These are phyloP conservation scores for Blastomyces parvus DNA, from an alignment of 2,329 filamentous ascomycete species.

Conservation along the genomic window DNA sequence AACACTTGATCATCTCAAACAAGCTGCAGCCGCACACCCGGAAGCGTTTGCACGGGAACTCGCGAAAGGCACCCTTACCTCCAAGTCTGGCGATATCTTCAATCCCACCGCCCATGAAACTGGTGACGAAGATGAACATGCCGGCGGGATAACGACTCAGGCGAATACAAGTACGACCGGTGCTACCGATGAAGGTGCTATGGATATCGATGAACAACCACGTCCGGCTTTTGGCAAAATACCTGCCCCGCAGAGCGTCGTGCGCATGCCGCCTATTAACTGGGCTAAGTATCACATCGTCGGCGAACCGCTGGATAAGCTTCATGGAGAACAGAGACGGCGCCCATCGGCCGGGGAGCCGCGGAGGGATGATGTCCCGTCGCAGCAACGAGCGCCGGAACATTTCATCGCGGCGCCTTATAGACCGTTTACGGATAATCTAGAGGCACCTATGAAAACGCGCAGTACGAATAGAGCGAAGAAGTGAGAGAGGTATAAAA, in stretches of 20 bases:
- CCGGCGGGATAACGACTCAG: background rate
- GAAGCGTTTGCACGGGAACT: constrained; percentile 63
- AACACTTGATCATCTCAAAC: constrained; percentile 58
- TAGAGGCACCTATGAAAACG: constrained; percentile 30
- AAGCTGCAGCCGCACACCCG: constrained; percentile 60
- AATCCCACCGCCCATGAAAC: constrained; percentile 31
- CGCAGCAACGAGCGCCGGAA: constrained; percentile 35
- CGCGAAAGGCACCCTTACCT: constrained; percentile 49
- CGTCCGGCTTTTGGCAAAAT: constrained; percentile 50
- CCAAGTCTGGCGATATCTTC: constrained; percentile 28
- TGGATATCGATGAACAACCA: constrained; percentile 13
- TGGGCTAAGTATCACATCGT: constrained; percentile 93
- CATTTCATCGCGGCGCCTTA: constrained; percentile 51
- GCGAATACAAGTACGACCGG: background rate
- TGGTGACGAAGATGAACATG: constrained; percentile 27
- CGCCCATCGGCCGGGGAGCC: constrained; percentile 46
- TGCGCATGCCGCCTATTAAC: constrained; percentile 81
- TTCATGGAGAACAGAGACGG: constrained; percentile 69
- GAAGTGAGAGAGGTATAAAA: constrained; percentile 16
- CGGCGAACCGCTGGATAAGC: constrained; percentile 69
- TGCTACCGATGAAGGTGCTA: background rate
- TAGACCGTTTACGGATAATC: constrained; percentile 47
- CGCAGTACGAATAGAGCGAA: constrained; percentile 27
- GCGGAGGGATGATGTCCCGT: constrained; percentile 21
- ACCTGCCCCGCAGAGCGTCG: constrained; percentile 69